These are phyloP conservation scores for Phialocephala subalpina DNA, from an alignment of 2,329 filamentous ascomycete genomes.

Conservation along the genomic window DNA sequence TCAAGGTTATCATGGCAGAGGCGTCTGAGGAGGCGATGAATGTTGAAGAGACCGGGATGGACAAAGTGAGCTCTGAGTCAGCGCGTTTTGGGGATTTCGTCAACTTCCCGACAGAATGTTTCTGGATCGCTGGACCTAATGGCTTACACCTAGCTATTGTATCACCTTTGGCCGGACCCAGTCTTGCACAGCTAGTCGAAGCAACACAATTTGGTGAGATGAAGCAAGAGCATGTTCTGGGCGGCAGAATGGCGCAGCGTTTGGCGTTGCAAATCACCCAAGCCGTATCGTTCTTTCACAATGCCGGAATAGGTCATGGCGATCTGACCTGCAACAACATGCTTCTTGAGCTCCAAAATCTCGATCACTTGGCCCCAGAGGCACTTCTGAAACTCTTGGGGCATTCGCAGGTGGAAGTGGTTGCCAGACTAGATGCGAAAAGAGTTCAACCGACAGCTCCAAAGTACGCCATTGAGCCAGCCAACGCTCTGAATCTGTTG, in stretches of 20 bases:
- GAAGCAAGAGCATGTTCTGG: neutral
- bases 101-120: neutral
- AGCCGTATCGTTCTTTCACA: constrained; percentile 9
- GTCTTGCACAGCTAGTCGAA: constrained; percentile 10
- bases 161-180: constrained; percentile 39
- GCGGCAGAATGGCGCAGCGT: neutral
- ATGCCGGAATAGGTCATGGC: constrained; percentile 15
- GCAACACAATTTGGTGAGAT: neutral
- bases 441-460: neutral
- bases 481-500: constrained; percentile 5
- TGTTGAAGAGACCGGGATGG: neutral
- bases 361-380: neutral
- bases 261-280: neutral
- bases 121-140: constrained; percentile 48
- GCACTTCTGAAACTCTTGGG: neutral
- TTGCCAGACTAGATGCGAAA: neutral
- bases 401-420: neutral
- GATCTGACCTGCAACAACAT: constrained; percentile 20
- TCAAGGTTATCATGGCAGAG: constrained; percentile 27
- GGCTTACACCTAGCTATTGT: constrained; percentile 52
- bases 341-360: constrained; percentile 8
- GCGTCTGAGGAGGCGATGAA: neutral
- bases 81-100: neutral
- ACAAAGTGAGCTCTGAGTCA: neutral
- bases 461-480: neutral